phyloP scores from a whole-genome alignment of 2,329 filamentous ascomycete species.

The Aurifilum marmelostoma region DNA sequence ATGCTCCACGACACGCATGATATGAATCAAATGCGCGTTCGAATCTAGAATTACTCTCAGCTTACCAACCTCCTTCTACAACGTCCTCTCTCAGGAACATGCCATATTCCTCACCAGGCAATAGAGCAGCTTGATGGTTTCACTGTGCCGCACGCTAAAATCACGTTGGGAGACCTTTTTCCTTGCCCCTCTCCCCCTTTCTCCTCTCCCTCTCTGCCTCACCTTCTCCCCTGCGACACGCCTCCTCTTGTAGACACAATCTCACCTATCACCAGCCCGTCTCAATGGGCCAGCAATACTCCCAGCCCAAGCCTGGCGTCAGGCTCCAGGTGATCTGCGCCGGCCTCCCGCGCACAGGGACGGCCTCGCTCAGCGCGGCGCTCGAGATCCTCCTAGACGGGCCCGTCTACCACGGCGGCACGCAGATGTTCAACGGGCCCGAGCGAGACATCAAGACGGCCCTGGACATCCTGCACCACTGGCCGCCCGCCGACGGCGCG shows the following conservation, averaged over 20 bases:
- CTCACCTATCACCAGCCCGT: not conserved
- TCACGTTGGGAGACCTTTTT: not conserved
- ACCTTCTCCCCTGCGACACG: not conserved
- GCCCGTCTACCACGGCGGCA: constrained; percentile 34
- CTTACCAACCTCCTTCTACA: not conserved
- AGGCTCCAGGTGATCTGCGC: constrained; percentile 35
- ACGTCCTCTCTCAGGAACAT: not conserved
- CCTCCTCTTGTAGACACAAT: not conserved
- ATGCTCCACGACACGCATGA: no score
- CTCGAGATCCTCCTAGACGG: constrained; percentile 35
- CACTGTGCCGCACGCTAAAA: not conserved
- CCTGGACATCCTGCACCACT: constrained; percentile 2
- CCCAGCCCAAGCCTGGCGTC: constrained; percentile 31
- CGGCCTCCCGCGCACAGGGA: constrained; percentile 35
- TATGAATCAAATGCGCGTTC: no score
- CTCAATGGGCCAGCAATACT: constrained; percentile 32
- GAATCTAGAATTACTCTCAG: not conserved
- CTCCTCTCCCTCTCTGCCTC: not conserved
- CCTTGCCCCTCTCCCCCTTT: not conserved
- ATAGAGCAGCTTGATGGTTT: not conserved
- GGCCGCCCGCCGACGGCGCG: not conserved
- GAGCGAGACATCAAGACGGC: constrained; percentile 27
- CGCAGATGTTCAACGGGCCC: constrained; percentile 31
- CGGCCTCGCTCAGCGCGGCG: constrained; percentile 33
- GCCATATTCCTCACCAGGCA: not conserved